A percentile compares a stretch with the other conserved stretches of the same genome.
phyloP scores from a whole-genome alignment of 257 asterid species.

The Leonotis leonurus region DNA sequence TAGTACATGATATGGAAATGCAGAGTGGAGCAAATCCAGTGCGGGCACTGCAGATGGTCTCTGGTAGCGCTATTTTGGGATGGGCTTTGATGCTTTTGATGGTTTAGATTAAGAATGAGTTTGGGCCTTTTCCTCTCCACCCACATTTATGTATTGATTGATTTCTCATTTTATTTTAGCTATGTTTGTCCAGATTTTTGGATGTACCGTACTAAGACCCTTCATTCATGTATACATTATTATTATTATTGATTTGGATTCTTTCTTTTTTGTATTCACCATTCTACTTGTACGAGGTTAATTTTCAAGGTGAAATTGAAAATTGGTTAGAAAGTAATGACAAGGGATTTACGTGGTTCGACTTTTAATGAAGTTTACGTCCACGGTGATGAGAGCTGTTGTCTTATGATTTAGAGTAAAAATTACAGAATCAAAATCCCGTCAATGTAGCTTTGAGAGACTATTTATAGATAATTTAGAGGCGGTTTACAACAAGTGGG shows the following conservation, averaged over 20 bases:
- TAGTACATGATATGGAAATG: background rate
- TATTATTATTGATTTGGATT: conserved; percentile 50
- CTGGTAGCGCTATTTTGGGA: conserved; percentile 36
- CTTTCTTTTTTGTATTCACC: conserved; percentile 35
- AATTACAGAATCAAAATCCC: no score
- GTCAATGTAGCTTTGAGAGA: no score
- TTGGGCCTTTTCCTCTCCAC: background rate
- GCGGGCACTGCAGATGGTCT: conserved; percentile 31
- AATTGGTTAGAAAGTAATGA: no score
- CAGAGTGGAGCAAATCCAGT: conserved; percentile 62
- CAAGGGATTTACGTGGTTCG: no score
- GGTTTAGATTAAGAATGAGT: conserved; percentile 24
- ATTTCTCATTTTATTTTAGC: conserved; percentile 10
- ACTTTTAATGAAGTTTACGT: no score
- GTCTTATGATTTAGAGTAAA: no score
- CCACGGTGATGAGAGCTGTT: no score
- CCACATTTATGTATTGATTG: conserved; percentile 15
- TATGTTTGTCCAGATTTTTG: conserved; percentile 11
- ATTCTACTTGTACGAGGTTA: conserved; percentile 22
- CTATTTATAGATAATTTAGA: no score
- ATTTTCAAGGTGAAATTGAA: no score
- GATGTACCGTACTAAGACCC: conserved; percentile 16
- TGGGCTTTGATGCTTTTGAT: conserved; percentile 36
- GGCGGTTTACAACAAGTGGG: no score
- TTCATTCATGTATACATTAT: no score